Evolutionary conservation across 2,329 filamentous ascomycete species (phyloP).

Genomic region (Diplocarpon rosae): DNA sequence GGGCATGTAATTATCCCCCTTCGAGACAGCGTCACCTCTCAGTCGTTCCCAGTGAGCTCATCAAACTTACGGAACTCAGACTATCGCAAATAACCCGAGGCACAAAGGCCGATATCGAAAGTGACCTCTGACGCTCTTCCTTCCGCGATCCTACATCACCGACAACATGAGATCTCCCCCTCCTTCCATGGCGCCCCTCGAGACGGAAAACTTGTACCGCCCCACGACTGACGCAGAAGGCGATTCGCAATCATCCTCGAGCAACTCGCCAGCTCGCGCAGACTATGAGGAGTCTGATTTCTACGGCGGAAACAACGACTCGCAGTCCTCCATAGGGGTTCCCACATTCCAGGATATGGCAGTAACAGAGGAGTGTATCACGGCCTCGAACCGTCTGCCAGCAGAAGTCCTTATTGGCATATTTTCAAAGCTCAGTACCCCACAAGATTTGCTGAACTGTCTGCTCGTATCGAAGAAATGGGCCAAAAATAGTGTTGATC

Average conservation of each 20-base stretch:
- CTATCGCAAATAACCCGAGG: no score
- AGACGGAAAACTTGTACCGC: slow-evolving; percentile 19
- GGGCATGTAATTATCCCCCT: slow-evolving; percentile 1
- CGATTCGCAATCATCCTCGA: slow-evolving; percentile 38
- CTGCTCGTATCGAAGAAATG: slow-evolving; percentile 93
- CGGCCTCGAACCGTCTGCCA: slow-evolving; percentile 76
- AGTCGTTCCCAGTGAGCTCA: background rate
- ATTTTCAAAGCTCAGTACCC: slow-evolving; percentile 70
- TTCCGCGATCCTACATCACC: background rate
- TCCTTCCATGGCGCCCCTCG: slow-evolving; percentile 18
- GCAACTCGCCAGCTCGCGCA: slow-evolving; percentile 62
- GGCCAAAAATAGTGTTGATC: slow-evolving; percentile 83
- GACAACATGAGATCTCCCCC: slow-evolving; percentile 21
- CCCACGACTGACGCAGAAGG: slow-evolving; percentile 22
- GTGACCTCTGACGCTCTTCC: background rate
- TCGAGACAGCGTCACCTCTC: background rate
- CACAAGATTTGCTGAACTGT: slow-evolving; percentile 70
- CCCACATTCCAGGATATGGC: slow-evolving; percentile 67
- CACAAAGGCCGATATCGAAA: background rate
- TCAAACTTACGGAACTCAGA: background rate
- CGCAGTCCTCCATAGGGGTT: slow-evolving; percentile 78
- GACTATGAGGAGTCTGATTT: slow-evolving; percentile 92
- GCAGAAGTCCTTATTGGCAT: slow-evolving; percentile 92
- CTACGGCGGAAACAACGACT: slow-evolving; percentile 81
- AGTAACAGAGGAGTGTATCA: slow-evolving; percentile 56